Conservation (phyloP, 352 stramenopile species). For the Pythium insidiosum region DNA sequence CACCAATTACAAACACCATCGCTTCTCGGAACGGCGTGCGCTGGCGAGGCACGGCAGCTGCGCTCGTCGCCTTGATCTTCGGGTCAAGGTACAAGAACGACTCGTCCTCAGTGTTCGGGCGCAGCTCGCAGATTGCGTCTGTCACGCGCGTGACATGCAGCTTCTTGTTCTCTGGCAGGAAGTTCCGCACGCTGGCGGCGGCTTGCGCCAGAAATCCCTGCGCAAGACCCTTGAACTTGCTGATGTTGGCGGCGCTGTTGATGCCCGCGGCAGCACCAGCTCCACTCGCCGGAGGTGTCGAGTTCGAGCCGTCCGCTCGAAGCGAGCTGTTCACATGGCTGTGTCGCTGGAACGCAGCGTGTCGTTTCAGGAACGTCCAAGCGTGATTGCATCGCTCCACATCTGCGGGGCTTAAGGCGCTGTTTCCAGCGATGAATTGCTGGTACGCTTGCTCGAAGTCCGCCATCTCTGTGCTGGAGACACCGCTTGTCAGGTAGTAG, state of each 20-base stretch:
- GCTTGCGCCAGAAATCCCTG: slow-evolving; percentile 78
- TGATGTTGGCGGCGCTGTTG: slow-evolving; percentile 44
- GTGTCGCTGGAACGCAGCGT: slow-evolving; percentile 76
- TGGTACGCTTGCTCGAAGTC: slow-evolving; percentile 72
- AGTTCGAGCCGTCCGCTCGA: slow-evolving; percentile 13
- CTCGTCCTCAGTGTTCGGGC: slow-evolving; percentile 76
- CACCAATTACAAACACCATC: slow-evolving; percentile 86
- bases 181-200: slow-evolving; percentile 81
- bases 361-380: slow-evolving; percentile 79
- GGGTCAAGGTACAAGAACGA: slow-evolving; percentile 80
- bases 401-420: slow-evolving; percentile 19
- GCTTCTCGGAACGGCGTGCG: slow-evolving; percentile 71
- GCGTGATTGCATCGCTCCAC: slow-evolving; percentile 43
- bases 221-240: slow-evolving; percentile 79
- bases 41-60: slow-evolving; percentile 57
- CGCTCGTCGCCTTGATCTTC: slow-evolving; percentile 75
- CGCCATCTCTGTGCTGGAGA: slow-evolving; percentile 53
- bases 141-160: slow-evolving; percentile 75
- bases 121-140: slow-evolving; percentile 77
- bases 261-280: slow-evolving; percentile 7
- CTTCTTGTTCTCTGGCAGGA: slow-evolving; percentile 84
- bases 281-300: slow-evolving; percentile 7
- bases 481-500: slow-evolving; percentile 77
- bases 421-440: slow-evolving; percentile 25
- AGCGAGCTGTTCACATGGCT: slow-evolving; percentile 53